Evolutionary conservation across 768 basidiomycete genomes (phyloP).

Genomic region (Lactarius vividus): DNA sequence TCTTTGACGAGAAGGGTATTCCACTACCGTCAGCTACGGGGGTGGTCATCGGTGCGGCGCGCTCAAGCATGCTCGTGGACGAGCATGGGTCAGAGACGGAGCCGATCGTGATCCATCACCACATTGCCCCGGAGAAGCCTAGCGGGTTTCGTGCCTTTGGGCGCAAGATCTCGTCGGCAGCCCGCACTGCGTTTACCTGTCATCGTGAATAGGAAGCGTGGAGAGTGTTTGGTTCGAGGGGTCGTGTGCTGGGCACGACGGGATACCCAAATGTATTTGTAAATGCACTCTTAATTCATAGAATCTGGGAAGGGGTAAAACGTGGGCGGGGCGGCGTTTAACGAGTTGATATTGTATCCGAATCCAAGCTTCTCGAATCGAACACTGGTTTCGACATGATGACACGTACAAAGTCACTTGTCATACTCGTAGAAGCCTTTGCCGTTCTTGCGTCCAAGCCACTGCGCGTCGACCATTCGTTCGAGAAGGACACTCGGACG

Average conservation of each 20-base stretch:
- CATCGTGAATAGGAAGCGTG: slow-evolving; percentile 12
- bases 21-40: slow-evolving; percentile 25
- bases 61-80: slow-evolving; percentile 16
- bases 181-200: slow-evolving; percentile 24
- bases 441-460: slow-evolving; percentile 89
- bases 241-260: neutral
- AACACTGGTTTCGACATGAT: neutral
- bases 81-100: slow-evolving; percentile 12
- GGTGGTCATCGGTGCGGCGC: slow-evolving; percentile 17
- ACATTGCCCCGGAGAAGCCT: slow-evolving; percentile 10
- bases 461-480: slow-evolving; percentile 95
- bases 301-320: slow-evolving; percentile 3
- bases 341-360: slow-evolving; percentile 1
- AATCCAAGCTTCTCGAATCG: slow-evolving; percentile 9
- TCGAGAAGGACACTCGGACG: slow-evolving; percentile 86
- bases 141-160: slow-evolving; percentile 17
- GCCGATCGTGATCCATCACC: slow-evolving; percentile 15
- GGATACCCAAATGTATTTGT: slow-evolving; percentile 20
- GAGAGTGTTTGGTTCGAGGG: slow-evolving; percentile 13
- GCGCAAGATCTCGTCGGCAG: slow-evolving; percentile 21
- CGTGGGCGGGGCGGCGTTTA: neutral
- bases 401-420: slow-evolving; percentile 5
- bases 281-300: slow-evolving; percentile 18
- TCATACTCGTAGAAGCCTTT: slow-evolving; percentile 93
- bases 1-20: slow-evolving; percentile 26